Percentiles rank a stretch among this genome's conserved stretches.
These are phyloP conservation scores for Penicillium ochrochloron DNA, from an alignment of 495 filamentous ascomycete species.

Conservation along the genomic window DNA sequence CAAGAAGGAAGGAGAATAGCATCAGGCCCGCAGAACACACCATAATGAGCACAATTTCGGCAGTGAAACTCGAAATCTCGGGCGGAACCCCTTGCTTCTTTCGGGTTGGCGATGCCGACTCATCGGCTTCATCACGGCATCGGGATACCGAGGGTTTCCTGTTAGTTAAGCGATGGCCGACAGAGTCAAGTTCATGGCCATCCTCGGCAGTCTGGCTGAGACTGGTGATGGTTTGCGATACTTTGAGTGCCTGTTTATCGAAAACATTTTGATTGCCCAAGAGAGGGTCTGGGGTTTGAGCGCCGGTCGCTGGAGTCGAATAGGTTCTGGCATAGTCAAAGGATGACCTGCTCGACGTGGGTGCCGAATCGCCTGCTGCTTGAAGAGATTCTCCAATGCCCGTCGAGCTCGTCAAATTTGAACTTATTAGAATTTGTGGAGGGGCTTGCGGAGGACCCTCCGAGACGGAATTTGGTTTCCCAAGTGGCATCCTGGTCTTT, in stretches of 20 bases:
- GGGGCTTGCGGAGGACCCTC: conserved; percentile 20
- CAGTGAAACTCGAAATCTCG: conserved; percentile 28
- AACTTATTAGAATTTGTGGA: conserved; percentile 14
- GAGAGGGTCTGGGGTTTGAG: conserved; percentile 33
- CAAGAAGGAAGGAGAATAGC: conserved; percentile 49
- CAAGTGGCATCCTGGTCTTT: conserved; percentile 21
- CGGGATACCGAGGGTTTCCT: conserved; percentile 29
- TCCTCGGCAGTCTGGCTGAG: conserved; percentile 19
- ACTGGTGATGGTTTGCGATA: conserved; percentile 20
- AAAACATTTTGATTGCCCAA: conserved; percentile 20
- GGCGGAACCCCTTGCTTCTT: conserved; percentile 30
- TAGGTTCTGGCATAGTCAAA: conserved; percentile 27
- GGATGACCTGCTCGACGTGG: conserved; percentile 27
- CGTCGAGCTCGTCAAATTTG: not conserved
- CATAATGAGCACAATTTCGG: conserved; percentile 46
- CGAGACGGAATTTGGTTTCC: conserved; percentile 13
- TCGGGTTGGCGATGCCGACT: conserved; percentile 26
- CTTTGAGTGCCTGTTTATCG: conserved; percentile 25
- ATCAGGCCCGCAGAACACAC: conserved; percentile 50
- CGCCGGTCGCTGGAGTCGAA: conserved; percentile 31
- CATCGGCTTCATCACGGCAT: conserved; percentile 21
- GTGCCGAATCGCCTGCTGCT: conserved; percentile 19
- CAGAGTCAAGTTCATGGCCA: conserved; percentile 21
- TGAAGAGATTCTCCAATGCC: not conserved
- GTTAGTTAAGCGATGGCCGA: conserved; percentile 25